phyloP scores from a whole-genome alignment of 768 basidiomycete genomes.

The Rhodosporidiobolus odoratus region DNA sequence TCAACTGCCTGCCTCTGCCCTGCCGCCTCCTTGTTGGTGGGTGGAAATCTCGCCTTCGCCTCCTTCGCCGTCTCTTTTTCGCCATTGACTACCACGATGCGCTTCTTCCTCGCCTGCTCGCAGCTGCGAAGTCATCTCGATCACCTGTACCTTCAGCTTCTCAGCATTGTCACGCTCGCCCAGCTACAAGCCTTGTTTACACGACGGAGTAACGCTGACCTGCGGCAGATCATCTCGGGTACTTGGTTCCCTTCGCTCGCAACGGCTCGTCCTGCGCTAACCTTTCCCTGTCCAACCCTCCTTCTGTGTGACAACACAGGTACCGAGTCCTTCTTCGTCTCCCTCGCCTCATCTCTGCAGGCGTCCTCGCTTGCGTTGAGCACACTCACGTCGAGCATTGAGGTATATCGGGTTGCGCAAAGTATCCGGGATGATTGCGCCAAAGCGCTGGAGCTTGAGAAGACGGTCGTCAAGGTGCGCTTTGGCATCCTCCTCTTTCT shows the following conservation, averaged over 20 bases:
- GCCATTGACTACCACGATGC: neutral
- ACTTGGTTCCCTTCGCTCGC: conserved; percentile 3
- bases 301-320: conserved; percentile 48
- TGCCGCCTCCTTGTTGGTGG: neutral
- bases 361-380: conserved; percentile 52
- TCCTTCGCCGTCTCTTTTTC: neutral
- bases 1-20: neutral
- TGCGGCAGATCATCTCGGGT: conserved; percentile 52
- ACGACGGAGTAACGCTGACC: conserved; percentile 82
- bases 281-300: too few species aligned
- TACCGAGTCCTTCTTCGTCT: conserved; percentile 52
- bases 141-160: conserved; percentile 86
- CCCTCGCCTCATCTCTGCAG: conserved; percentile 66
- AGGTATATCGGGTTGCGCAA: conserved; percentile 23
- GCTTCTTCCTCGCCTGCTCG: neutral
- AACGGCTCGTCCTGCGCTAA: neutral
- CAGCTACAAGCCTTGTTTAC: conserved; percentile 84
- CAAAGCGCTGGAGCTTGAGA: conserved; percentile 14
- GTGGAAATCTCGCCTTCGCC: neutral
- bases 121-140: conserved; percentile 92
- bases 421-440: neutral
- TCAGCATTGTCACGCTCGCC: conserved; percentile 78
- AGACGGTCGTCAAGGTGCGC: conserved; percentile 15
- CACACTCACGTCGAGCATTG: conserved; percentile 12
- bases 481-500: neutral